Base-by-base conservation (phyloP, 2,329 filamentous ascomycete species). In the Xylaria polymorpha region DNA sequence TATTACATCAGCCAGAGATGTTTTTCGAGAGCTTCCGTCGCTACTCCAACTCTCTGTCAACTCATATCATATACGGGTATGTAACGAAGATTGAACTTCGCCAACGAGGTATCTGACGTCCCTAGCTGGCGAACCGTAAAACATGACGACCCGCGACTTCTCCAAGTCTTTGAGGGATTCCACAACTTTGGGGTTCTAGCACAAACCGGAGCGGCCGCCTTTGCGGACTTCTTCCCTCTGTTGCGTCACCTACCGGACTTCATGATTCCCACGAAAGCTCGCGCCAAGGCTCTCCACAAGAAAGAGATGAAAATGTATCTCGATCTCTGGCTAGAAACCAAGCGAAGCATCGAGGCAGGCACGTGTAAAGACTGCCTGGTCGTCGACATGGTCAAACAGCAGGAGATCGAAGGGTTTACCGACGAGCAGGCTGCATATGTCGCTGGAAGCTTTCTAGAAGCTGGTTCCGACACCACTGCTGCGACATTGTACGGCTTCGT, bases 21-120 rank as follows among this genome's bases (percentile, higher is more conserved):
- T 50, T 64, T 41, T 50, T 64, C n/a, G 62, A 58, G 12, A 64
- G 62, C n/a, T 64, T 59, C 7, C 62, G 62, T 32, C 62, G 62
- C n/a, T 64, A 64, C 35, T 58, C 51, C 7, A 64, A 64, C 14
- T 64, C 62, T 12, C 22, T 64, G 4, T 59, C 62, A 39, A 64
- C 53, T 29, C 41, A 64, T n/a, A 64, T 64, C 3, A 64, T 64
- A 46, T 64, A 64, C 53, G 62, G 62, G 53, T 51, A 29, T 14
- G 62, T 57, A 39, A 10, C 14, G 1, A 29, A n/a, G 7, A 18
- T 1, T n/a, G 0, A 18, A 12, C 25, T 18, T 20, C 1, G 25
- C 20, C 2, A 6, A 18, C 5, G 20, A 32, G 8, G 4, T 20
- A 44, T n/a, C 51, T 63, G 15, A 63, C 50, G 15, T 32, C 8